Percentiles rank a stretch among this genome's conserved stretches.
phyloP scores from a whole-genome alignment of 108 stramenopile species.

The Cyclotella kingstonii region DNA sequence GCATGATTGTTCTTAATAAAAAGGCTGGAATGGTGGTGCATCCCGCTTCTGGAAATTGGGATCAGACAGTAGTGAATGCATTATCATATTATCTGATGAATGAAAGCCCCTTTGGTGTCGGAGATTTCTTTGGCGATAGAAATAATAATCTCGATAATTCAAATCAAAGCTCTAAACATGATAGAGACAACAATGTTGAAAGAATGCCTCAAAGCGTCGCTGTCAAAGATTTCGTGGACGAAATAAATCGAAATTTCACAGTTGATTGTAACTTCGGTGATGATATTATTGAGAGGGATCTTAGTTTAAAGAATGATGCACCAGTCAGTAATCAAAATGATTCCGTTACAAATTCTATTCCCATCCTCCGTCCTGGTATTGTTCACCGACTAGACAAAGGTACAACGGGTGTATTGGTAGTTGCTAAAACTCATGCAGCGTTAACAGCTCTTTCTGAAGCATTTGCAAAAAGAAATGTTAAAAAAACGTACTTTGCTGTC shows the following conservation, averaged over 20 bases:
- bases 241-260: too few species aligned
- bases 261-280: too few species aligned
- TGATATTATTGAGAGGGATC: constrained; percentile 3
- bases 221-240: too few species aligned
- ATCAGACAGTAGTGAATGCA: constrained; percentile 94
- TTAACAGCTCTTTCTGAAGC: constrained; percentile 75
- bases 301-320: constrained; percentile 24
- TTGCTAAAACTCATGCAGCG: constrained; percentile 87
- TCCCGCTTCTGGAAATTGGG: constrained; percentile 97
- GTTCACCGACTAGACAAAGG: constrained; percentile 96
- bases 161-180: not conserved
- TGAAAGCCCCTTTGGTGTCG: constrained; percentile 62
- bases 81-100: constrained; percentile 83
- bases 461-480: constrained; percentile 79
- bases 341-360: constrained; percentile 55
- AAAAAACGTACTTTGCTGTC: constrained; percentile 89
- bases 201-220: too few species aligned
- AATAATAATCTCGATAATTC: not conserved
- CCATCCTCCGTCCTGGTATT: constrained; percentile 88
- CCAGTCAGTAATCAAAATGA: constrained; percentile 55
- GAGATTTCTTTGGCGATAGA: constrained; percentile 50
- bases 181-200: too few species aligned
- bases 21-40: constrained; percentile 95
- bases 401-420: constrained; percentile 92
- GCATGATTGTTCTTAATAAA: constrained; percentile 91